These are phyloP conservation scores for Podospora bellae-mahoneyi DNA, from an alignment of 495 filamentous ascomycete genomes.

Conservation along the genomic window DNA sequence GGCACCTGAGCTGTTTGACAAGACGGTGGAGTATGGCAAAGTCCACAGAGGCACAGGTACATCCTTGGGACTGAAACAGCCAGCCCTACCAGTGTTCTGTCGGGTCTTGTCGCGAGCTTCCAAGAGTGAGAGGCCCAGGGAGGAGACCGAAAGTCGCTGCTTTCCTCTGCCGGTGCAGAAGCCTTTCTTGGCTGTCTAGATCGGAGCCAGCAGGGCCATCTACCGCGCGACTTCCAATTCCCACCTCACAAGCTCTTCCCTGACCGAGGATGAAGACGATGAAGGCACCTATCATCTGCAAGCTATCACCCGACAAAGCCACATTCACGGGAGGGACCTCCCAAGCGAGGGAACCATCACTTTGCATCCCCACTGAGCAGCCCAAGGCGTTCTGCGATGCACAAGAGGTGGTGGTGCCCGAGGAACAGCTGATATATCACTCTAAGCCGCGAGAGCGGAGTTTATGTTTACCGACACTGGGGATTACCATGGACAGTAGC, in stretches of 20 bases:
- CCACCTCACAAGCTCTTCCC: conserved; percentile 45
- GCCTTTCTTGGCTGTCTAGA: conserved; percentile 41
- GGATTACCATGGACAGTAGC: neutral
- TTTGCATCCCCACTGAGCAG: neutral
- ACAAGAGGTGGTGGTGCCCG: too few relatives aligned
- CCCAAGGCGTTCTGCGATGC: neutral
- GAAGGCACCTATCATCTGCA: conserved; percentile 59
- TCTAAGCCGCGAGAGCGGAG: neutral
- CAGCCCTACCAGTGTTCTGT: conserved; percentile 66
- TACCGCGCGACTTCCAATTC: conserved; percentile 41
- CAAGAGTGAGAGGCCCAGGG: conserved; percentile 82
- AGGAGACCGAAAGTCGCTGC: conserved; percentile 78
- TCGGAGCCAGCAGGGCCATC: conserved; percentile 33
- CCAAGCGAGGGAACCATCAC: neutral
- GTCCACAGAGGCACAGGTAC: conserved; percentile 59
- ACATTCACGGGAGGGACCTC: conserved; percentile 16
- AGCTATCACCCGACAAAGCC: conserved; percentile 43
- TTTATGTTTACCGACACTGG: neutral
- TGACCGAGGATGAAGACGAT: conserved; percentile 37
- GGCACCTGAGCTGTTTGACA: conserved; percentile 79
- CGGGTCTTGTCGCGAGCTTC: conserved; percentile 74
- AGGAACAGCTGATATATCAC: neutral
- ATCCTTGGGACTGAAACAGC: conserved; percentile 58
- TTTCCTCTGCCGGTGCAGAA: conserved; percentile 69
- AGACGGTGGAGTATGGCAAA: conserved; percentile 54